Base-by-base conservation (phyloP, 345 rosid species). In the Citropsis articulata region DNA sequence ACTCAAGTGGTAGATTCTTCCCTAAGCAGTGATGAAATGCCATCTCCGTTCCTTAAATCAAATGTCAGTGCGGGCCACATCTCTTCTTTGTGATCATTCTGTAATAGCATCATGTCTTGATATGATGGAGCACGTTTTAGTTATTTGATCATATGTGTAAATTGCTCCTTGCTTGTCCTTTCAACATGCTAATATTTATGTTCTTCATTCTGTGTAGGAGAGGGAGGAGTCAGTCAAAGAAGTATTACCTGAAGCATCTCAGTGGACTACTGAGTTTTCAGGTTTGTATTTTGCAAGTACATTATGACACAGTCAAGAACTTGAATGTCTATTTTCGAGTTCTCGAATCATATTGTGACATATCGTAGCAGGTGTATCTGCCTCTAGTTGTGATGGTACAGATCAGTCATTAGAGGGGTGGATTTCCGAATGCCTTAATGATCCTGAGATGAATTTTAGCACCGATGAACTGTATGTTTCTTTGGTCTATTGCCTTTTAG, bases 351-450 rank as follows among this genome's bases (percentile, higher is more conserved):
- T 50, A 77, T 42, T 77, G 74, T 72, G 18, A 78, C 71, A 31
- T 69, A 21, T 85, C 66, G 62, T 81, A 84, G 85, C 81, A 83
- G 89, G 86, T 36, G 80, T 79, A 1, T 84, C 92, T 75, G 90
- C 88, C 73, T 81, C 91, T 6, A 72, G 90, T 82, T 90, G 81
- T 27, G 92, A 90, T 33, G 81, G 79, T 60, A 68, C 87, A 38
- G 97, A 91, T 85, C 57, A 53, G 22, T 80, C 89, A 48, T 86
- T 89, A 77, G 98, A 91, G 78, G 83, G 85, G 66, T 93, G 97
- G 98, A 85, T 89, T 57, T 85, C 92, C 65, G 88, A 91, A 57
- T 95, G 90, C 87, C 76, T 95, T 74, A 93, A 90, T 71, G 93
- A 92, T 75, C 22, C 86, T 5, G 97, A 92, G 65, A 87, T 86